phyloP scores from a whole-genome alignment of 202 grass and related monocot species.

The Carex arenaria region DNA sequence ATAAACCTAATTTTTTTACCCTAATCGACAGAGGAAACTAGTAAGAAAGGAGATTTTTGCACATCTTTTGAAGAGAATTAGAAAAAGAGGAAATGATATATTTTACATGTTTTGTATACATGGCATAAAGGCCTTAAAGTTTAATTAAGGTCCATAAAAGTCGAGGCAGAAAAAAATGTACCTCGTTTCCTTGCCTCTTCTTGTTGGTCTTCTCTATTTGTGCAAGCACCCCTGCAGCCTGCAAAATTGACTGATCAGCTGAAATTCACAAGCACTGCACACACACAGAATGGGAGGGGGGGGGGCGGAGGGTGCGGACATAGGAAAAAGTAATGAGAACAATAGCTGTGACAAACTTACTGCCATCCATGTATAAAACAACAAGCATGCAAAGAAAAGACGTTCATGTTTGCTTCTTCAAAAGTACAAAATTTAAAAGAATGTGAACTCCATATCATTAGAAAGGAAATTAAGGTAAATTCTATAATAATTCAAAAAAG shows the following conservation, averaged over 20 bases:
- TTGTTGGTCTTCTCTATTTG: constrained; percentile 92
- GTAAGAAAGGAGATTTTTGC: not conserved
- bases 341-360: not conserved
- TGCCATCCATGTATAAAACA: not conserved
- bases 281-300: not conserved
- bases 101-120: not conserved
- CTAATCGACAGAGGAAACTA: not conserved
- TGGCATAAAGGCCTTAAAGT: not conserved
- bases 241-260: constrained; percentile 9
- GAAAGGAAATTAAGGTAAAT: not conserved
- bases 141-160: not conserved
- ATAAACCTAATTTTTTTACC: not conserved
- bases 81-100: not conserved
- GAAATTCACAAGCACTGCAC: not conserved
- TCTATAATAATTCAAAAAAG: not conserved
- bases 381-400: not conserved
- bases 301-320: not conserved
- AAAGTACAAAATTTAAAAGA: not conserved
- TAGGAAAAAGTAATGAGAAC: not conserved
- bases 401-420: not conserved
- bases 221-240: constrained; percentile 91
- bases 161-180: constrained; percentile 22
- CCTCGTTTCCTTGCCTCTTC: constrained; percentile 79
- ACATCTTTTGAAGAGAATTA: not conserved
- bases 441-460: not conserved